A percentile compares a stretch with the other conserved stretches of the same genome.
These are phyloP conservation scores for Curvularia spicifera DNA, from an alignment of 2,329 filamentous ascomycete genomes.

Conservation along the genomic window DNA sequence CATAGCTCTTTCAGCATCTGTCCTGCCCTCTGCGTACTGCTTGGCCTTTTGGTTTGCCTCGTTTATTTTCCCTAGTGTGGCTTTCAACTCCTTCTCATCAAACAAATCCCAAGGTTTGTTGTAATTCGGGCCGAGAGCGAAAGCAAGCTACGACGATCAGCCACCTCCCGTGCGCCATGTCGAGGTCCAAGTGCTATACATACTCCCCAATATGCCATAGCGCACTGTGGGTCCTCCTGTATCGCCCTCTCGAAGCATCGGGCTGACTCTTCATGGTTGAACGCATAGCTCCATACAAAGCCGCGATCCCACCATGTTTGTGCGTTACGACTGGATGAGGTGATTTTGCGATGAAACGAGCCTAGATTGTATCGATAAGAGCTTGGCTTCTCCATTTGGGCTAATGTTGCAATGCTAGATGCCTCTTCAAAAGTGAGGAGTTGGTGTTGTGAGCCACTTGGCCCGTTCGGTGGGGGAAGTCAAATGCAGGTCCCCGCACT, in stretches of 20 bases:
- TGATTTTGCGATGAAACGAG: conserved; percentile 62
- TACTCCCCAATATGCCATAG: conserved; percentile 71
- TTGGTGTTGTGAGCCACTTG: neutral
- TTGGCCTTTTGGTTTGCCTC: conserved; percentile 56
- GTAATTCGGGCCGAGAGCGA: conserved; percentile 75
- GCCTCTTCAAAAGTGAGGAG: neutral
- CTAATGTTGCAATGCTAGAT: neutral
- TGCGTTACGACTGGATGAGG: conserved; percentile 58
- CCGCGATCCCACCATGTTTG: conserved; percentile 75
- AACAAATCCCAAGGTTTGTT: conserved; percentile 81
- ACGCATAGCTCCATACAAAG: conserved; percentile 75
- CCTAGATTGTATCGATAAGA: conserved; percentile 63
- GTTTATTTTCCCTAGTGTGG: conserved; percentile 58
- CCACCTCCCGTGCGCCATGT: neutral
- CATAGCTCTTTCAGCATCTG: conserved; percentile 66
- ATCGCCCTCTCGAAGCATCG: conserved; percentile 69
- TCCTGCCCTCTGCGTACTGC: conserved; percentile 44
- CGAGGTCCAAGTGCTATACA: conserved; percentile 11
- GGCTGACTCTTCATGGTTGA: conserved; percentile 76
- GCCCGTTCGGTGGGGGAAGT: neutral
- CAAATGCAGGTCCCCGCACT: conserved; percentile 1
- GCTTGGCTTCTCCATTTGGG: conserved; percentile 7
- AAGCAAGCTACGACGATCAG: conserved; percentile 60
- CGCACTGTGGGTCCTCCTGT: conserved; percentile 59
- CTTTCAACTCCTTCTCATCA: conserved; percentile 64